Percentiles rank a stretch among this genome's conserved stretches.
These are phyloP conservation scores for Thielaviopsis euricoi DNA, from an alignment of 2,329 filamentous ascomycete genomes.

Conservation along the genomic window DNA sequence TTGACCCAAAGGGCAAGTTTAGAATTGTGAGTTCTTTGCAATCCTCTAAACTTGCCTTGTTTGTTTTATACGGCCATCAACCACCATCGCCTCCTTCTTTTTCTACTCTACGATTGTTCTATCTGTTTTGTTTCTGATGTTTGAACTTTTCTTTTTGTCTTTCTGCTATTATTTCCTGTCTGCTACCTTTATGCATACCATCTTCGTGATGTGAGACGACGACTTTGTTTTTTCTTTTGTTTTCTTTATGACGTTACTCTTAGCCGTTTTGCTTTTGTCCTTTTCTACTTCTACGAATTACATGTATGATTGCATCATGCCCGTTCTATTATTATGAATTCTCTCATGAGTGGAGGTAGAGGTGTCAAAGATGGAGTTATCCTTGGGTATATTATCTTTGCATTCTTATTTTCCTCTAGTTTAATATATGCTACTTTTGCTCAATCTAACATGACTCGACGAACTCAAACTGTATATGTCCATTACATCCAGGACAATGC, in stretches of 20 bases:
- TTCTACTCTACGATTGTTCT: background rate
- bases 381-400: background rate
- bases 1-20: background rate
- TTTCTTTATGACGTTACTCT: slow-evolving; percentile 15
- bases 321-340: background rate
- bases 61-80: too few relatives aligned
- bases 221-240: slow-evolving; percentile 11
- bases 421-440: background rate
- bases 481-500: background rate
- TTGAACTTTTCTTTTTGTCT: slow-evolving; percentile 13
- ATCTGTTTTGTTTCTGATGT: background rate
- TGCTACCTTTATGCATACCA: slow-evolving; percentile 4
- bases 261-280: background rate
- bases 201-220: background rate
- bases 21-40: background rate
- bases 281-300: slow-evolving; percentile 11
- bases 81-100: background rate
- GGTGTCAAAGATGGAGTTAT: background rate
- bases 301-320: slow-evolving; percentile 5
- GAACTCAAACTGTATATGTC: background rate
- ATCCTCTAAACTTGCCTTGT: background rate
- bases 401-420: background rate
- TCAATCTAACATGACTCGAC: background rate
- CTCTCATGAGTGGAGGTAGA: background rate
- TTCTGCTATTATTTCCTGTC: slow-evolving; percentile 16